phyloP scores from a whole-genome alignment of 805 yeast genomes.

The Cyberlindnera saturnus region DNA sequence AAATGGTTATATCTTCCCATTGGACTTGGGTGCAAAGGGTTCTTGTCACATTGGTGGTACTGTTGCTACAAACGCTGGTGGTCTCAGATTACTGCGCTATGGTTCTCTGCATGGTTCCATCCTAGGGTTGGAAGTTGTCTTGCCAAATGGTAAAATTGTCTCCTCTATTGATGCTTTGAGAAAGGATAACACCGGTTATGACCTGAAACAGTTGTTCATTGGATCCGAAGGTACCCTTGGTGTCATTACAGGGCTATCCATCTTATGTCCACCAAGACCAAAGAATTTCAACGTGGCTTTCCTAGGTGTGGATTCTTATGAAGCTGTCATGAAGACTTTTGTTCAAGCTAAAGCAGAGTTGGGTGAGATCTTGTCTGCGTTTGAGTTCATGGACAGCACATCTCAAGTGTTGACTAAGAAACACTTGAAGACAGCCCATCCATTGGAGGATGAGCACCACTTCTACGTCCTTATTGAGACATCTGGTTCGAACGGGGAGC shows the following conservation, averaged over 20 bases:
- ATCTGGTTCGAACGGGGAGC: conserved; percentile 90
- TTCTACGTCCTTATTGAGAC: conserved; percentile 92
- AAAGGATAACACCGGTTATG: conserved; percentile 95
- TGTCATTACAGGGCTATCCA: conserved; percentile 82
- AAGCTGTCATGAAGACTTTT: conserved; percentile 78
- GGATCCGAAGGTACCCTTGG: conserved; percentile 95
- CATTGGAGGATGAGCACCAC: conserved; percentile 78
- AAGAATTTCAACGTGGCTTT: conserved; percentile 82
- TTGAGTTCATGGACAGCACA: conserved; percentile 84
- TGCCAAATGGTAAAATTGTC: conserved; percentile 80
- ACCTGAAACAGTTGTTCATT: conserved; percentile 84
- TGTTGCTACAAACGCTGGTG: conserved; percentile 96
- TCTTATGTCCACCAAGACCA: conserved; percentile 86
- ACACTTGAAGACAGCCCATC: conserved; percentile 60
- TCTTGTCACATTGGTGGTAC: conserved; percentile 95
- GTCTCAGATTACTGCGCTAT: conserved; percentile 77
- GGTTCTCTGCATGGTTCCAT: conserved; percentile 93
- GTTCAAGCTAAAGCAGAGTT: conserved; percentile 72
- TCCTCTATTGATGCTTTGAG: conserved; percentile 79
- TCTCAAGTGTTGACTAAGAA: conserved; percentile 60
- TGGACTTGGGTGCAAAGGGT: conserved; percentile 95
- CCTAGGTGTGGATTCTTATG: conserved; percentile 74
- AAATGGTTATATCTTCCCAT: conserved; percentile 84
- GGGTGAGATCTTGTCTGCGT: conserved; percentile 83
- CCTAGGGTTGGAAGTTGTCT: conserved; percentile 86